Conservation (phyloP, 805 yeast genomes). For the Clavispora carvajalis region DNA sequence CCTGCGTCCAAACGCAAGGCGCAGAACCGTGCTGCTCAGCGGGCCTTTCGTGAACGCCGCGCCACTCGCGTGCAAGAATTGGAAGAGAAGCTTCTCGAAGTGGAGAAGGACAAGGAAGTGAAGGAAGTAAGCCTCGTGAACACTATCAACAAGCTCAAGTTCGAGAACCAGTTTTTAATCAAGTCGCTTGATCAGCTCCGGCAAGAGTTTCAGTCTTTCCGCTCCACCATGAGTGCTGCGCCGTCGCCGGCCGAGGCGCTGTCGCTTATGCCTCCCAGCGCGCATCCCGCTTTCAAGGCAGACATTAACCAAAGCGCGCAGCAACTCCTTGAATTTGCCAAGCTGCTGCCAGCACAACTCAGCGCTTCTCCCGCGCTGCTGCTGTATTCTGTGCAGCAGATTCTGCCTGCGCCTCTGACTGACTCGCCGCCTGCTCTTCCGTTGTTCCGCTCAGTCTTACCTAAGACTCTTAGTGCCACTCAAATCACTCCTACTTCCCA, state of each 20-base stretch:
- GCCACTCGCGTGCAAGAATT: slow-evolving; percentile 78
- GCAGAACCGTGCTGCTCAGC: slow-evolving; percentile 89
- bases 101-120: slow-evolving; percentile 60
- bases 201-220: slow-evolving; percentile 21
- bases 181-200: slow-evolving; percentile 40
- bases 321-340: slow-evolving; percentile 16
- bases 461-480: slow-evolving; percentile 6
- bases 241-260: slow-evolving; percentile 4
- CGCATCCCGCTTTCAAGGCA: slow-evolving; percentile 7
- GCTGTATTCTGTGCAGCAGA: slow-evolving; percentile 40
- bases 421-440: slow-evolving; percentile 36
- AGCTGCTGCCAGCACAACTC: slow-evolving; percentile 14
- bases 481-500: slow-evolving; percentile 12
- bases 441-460: slow-evolving; percentile 3
- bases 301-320: slow-evolving; percentile 16
- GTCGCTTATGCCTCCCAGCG: neutral
- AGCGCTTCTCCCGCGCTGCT: slow-evolving; percentile 19
- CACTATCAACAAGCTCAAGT: slow-evolving; percentile 44
- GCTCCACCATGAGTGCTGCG: slow-evolving; percentile 6
- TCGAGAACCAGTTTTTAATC: slow-evolving; percentile 40
- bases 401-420: slow-evolving; percentile 51
- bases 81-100: slow-evolving; percentile 60
- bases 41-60: slow-evolving; percentile 84
- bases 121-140: slow-evolving; percentile 52
- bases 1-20: slow-evolving; percentile 86